Base-by-base conservation (phyloP, 1,284 basidiomycete genomes). In the Tylopilus orsonianus region DNA sequence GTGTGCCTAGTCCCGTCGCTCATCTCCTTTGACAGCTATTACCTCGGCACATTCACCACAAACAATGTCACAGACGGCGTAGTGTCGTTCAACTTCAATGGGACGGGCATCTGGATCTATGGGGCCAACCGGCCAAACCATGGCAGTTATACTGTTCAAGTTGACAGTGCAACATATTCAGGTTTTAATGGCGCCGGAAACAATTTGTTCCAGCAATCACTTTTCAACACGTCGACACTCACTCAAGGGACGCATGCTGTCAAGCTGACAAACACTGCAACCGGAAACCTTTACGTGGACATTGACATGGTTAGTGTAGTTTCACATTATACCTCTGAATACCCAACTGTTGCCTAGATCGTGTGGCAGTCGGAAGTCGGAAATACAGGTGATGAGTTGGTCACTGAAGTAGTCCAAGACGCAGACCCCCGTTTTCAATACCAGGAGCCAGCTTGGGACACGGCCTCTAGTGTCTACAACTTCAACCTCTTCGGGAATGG, bases 81-180 rank as follows among this genome's bases (percentile, higher is more conserved):
- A 1, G 62, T 54, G 4, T 56, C 58, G 0, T 62, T 75, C 46
- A 53, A 44, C 30, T 75, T 73, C 57, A 73, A 65, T 22, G 71
- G 72, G 6, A 69, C 63, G 6, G 53, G 54, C n/a, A 30, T 73
- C 33, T 66, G 57, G 56, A 50, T 73, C 14, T 71, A 63, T 30
- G 70, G 70, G 5, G 64, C 61, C 8, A 60, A 61, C 18, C 56
- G 67, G 12, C 2, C 42, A 20, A 61, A 61, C 38, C 67, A 71
- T 41, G 71, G 69, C 2, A 56, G 53, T n/a, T 73, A 61, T 49
- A 55, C 39, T 3, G 58, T 72, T n/a, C 44, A 58, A 26, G 44
- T 73, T 3, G 71, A 72, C 44, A 44, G 55, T 18, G 38, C 37
- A 16, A 58, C 19, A 27, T 57, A 30, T 13, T 20, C 54, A 8